These are phyloP conservation scores for Mrakia gelida DNA, from an alignment of 768 basidiomycete genomes.

Conservation along the genomic window DNA sequence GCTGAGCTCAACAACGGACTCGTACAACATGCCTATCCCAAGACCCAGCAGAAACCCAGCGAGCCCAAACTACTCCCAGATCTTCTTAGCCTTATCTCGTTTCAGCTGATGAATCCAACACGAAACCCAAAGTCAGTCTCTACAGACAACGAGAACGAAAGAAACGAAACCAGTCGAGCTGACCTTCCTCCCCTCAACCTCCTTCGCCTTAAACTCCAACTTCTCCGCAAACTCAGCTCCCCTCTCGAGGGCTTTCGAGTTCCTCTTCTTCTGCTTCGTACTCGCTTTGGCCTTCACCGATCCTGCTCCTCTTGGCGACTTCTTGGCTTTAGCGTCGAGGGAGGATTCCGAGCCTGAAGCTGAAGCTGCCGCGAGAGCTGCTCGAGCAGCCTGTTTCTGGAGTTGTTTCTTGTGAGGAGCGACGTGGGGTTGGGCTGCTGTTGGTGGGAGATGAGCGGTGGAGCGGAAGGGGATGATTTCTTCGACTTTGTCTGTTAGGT, in stretches of 20 bases:
- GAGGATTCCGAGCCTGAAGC: constrained; percentile 3
- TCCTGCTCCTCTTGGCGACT: background rate
- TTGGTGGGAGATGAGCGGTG: background rate
- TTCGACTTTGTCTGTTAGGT: background rate
- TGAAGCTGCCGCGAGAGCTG: background rate
- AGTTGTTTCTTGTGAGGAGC: constrained; percentile 11
- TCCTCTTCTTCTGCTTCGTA: constrained; percentile 21
- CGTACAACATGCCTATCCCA: background rate
- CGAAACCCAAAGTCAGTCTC: background rate
- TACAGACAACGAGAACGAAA: background rate
- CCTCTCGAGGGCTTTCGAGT: background rate
- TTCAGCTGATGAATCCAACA: background rate
- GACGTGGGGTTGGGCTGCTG: constrained; percentile 13
- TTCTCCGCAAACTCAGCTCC: constrained; percentile 13
- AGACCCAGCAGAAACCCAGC: background rate
- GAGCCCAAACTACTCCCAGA: constrained; percentile 2
- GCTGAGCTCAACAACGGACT: background rate
- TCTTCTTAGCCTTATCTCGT: constrained; percentile 23
- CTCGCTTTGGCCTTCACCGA: constrained; percentile 14
- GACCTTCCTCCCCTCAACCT: constrained; percentile 18
- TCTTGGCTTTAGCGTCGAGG: constrained; percentile 1
- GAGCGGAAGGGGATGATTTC: no score
- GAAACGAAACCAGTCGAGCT: background rate
- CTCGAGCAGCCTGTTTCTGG: background rate
- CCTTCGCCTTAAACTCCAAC: constrained; percentile 19